These are phyloP conservation scores for Dinochytrium kinnereticum DNA, from an alignment of 371 early-diverging fungal genomes.

Conservation along the genomic window DNA sequence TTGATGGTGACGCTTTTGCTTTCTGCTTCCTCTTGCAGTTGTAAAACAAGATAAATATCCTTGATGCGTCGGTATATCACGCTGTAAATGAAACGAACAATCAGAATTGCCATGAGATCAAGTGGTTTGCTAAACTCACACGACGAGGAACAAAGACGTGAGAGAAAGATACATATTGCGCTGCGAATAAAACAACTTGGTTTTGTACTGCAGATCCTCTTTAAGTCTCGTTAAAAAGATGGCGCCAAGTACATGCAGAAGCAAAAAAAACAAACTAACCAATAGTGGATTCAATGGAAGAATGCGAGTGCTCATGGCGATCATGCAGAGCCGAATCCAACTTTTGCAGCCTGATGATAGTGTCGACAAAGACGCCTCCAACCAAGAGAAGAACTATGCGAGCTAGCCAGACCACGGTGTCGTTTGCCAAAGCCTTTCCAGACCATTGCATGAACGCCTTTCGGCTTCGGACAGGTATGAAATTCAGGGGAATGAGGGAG, in stretches of 20 bases:
- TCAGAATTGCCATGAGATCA: slow-evolving; percentile 19
- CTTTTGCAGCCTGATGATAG: slow-evolving; percentile 36
- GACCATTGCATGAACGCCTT: slow-evolving; percentile 37
- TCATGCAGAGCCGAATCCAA: slow-evolving; percentile 34
- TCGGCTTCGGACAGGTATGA: slow-evolving; percentile 43
- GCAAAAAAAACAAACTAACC: slow-evolving; percentile 5
- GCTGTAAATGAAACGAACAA: slow-evolving; percentile 5
- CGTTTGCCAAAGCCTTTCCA: slow-evolving; percentile 23
- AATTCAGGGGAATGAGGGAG: slow-evolving; percentile 42
- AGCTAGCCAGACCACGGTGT: slow-evolving; percentile 43
- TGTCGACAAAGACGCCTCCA: slow-evolving; percentile 46
- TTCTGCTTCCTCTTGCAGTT: slow-evolving; percentile 36
- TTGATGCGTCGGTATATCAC: slow-evolving; percentile 48
- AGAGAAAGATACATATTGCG: slow-evolving; percentile 49
- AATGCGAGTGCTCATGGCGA: slow-evolving; percentile 26
- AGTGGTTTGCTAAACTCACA: no score
- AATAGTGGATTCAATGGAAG: slow-evolving; percentile 17
- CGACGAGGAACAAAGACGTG: slow-evolving; percentile 46
- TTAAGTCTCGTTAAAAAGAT: no score
- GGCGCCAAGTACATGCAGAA: neutral
- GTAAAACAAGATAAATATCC: slow-evolving; percentile 45
- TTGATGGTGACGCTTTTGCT: slow-evolving; percentile 27
- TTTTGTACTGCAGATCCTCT: slow-evolving; percentile 38
- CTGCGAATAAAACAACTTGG: slow-evolving; percentile 47
- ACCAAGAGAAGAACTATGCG: slow-evolving; percentile 46